phyloP scores from a whole-genome alignment of 2,329 filamentous ascomycete genomes.

The Diplodia seriata region DNA sequence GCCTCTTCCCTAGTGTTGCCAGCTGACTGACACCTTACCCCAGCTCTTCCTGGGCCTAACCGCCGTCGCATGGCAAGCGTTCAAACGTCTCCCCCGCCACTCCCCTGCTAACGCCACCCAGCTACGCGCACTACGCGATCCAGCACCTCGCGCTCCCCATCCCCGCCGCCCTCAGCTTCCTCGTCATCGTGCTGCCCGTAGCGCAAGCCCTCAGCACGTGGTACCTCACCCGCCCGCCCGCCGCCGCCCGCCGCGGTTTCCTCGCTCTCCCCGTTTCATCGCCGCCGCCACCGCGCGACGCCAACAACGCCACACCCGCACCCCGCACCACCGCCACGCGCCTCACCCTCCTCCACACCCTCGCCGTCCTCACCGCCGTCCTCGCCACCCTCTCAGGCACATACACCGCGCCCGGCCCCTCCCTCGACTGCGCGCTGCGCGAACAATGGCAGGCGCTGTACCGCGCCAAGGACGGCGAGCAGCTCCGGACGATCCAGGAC shows the following conservation, averaged over 20 bases:
- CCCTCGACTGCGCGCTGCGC: conserved; percentile 58
- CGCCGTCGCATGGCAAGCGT: conserved; percentile 40
- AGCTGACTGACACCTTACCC: neutral
- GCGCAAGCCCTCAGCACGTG: conserved; percentile 42
- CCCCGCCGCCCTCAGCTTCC: conserved; percentile 43
- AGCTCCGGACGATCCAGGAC: conserved; percentile 67
- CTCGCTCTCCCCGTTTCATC: conserved; percentile 39
- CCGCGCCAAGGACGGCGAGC: conserved; percentile 53
- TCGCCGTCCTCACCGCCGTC: conserved; percentile 45
- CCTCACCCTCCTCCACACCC: conserved; percentile 28
- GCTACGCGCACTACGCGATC: conserved; percentile 9
- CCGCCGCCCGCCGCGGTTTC: neutral
- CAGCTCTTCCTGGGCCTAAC: conserved; percentile 47
- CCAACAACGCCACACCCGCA: conserved; percentile 33
- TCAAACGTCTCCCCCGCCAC: neutral
- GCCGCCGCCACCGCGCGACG: neutral
- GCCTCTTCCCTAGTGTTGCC: neutral
- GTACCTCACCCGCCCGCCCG: conserved; percentile 34
- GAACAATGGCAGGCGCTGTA: conserved; percentile 62
- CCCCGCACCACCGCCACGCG: too few species aligned
- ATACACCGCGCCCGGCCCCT: conserved; percentile 38
- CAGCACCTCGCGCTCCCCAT: conserved; percentile 44
- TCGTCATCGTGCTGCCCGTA: conserved; percentile 47
- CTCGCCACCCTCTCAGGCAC: conserved; percentile 48
- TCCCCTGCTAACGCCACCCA: neutral